Evolutionary conservation across 2,329 filamentous ascomycete species (phyloP).

Genomic region (Aspergillus sp.): DNA sequence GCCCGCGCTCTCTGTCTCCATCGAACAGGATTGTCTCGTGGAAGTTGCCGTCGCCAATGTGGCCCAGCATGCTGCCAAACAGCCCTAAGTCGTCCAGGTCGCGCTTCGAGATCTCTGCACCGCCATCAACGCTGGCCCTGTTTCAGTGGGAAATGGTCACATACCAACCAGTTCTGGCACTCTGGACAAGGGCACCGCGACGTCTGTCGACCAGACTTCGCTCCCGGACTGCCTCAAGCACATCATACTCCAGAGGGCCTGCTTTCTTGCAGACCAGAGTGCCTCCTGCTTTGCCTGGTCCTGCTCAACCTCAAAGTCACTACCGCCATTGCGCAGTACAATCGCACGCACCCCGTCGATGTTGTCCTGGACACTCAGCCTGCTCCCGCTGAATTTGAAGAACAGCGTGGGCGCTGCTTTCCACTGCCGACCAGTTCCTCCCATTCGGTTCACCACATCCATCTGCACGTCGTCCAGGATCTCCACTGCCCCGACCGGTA

Average conservation of each 20-base stretch:
- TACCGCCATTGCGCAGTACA: slow-evolving; percentile 63
- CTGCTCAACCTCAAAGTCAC: slow-evolving; percentile 57
- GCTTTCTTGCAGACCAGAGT: slow-evolving; percentile 62
- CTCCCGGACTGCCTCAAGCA: slow-evolving; percentile 54
- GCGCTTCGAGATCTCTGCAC: slow-evolving; percentile 74
- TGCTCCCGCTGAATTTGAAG: slow-evolving; percentile 70
- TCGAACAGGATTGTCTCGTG: slow-evolving; percentile 92
- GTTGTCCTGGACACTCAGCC: slow-evolving; percentile 72
- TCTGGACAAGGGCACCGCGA: slow-evolving; percentile 59
- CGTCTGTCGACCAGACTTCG: slow-evolving; percentile 63
- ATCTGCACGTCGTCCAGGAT: slow-evolving; percentile 63
- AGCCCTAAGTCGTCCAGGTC: slow-evolving; percentile 83
- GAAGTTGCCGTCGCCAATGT: slow-evolving; percentile 93
- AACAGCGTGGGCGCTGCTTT: slow-evolving; percentile 43
- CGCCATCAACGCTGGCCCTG: slow-evolving; percentile 18
- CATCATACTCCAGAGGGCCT: slow-evolving; percentile 62
- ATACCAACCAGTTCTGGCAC: slow-evolving; percentile 59
- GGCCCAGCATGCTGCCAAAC: slow-evolving; percentile 84
- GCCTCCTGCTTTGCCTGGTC: slow-evolving; percentile 49
- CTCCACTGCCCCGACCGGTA: slow-evolving; percentile 67
- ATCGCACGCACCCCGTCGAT: slow-evolving; percentile 61
- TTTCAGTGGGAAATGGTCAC: slow-evolving; percentile 12
- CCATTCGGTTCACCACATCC: slow-evolving; percentile 66
- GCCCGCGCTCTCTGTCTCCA: slow-evolving; percentile 71
- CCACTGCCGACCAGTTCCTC: slow-evolving; percentile 55